Evolutionary conservation across 1,139 yeast species (phyloP).

Genomic region (Tardiomyces depauwii): DNA sequence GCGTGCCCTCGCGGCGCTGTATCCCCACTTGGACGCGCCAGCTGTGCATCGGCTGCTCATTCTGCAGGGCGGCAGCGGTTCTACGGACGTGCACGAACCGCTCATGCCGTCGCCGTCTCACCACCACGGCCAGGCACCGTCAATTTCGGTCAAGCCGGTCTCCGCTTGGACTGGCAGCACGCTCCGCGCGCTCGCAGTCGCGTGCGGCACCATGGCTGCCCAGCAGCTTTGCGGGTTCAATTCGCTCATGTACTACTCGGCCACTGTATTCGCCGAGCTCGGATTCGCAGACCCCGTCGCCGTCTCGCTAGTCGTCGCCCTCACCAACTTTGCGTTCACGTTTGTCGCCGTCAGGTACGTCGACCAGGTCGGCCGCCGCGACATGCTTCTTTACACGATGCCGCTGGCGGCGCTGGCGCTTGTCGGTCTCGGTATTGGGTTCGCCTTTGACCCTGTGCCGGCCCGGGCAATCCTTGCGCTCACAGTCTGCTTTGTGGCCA

Average conservation of each 20-base stretch:
- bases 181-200: slow-evolving; percentile 50
- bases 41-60: background rate
- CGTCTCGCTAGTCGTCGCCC: slow-evolving; percentile 54
- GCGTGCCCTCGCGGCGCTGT: background rate
- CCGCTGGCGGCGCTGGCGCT: slow-evolving; percentile 33
- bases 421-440: slow-evolving; percentile 16
- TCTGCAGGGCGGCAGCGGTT: background rate
- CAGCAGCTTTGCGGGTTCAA: slow-evolving; percentile 72
- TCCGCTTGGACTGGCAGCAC: slow-evolving; percentile 22
- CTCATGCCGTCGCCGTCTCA: slow-evolving; percentile 1
- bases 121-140: no score
- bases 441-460: slow-evolving; percentile 4
- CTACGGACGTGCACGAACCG: background rate
- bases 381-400: slow-evolving; percentile 42
- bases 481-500: slow-evolving; percentile 32
- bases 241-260: slow-evolving; percentile 65
- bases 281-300: slow-evolving; percentile 52
- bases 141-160: no score
- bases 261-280: slow-evolving; percentile 49
- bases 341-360: slow-evolving; percentile 46
- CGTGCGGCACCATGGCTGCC: slow-evolving; percentile 61
- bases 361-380: slow-evolving; percentile 53
- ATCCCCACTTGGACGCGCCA: background rate
- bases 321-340: slow-evolving; percentile 57
- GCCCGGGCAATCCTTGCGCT: slow-evolving; percentile 16